Base-by-base conservation (phyloP, 1,139 yeast species). In the Yamadazyma pseudoaaseri region DNA sequence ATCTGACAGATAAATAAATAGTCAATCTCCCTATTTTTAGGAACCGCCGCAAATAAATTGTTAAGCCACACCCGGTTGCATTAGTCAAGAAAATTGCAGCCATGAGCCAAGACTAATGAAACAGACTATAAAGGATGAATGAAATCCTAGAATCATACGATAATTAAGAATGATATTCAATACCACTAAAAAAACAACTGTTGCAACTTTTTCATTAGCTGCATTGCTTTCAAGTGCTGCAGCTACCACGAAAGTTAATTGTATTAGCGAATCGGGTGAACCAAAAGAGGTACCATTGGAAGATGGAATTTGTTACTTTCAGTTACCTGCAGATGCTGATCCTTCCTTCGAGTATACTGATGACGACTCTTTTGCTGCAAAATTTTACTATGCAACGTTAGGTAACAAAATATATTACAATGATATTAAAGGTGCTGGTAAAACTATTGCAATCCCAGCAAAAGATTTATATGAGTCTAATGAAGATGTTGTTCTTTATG, bases 371-470 rank as follows among this genome's bases (percentile, higher is more conserved):
- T 34, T 22, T 28, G 13, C 20, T 11, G 35, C 31, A 15, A 39
- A 26, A 15, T 39, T 26, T 13, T 39, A 34, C 17, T 39, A 39
- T 30, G 43, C 43, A 12, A 28, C 29, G 15, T 16, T 39, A 4
- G 38, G 36, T 16, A 21, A 25, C 8, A 29, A 18, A 14, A 32
- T 34, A 20, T 39, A 29, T 16, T 37, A 23, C 20, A 34, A 12
- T 20, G 36, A 39, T 25, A 34, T 37, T 15, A 37, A 22, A 16
- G 15, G 27, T 6, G 31, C 26, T 8, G 41, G 41, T 27, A 28
- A 11, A 5, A 20, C 15, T 6, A 39, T 39, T 26, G 30, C 43
- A n/a, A 32, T 39, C 28, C 43, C 43, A 10, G 40, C 39, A 8
- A 30, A 23, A 18, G 27, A 29, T 9, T 37, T 39, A 18, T 25